phyloP scores from a whole-genome alignment of 2,329 filamentous ascomycete genomes.

The Claviceps quebecensis region DNA sequence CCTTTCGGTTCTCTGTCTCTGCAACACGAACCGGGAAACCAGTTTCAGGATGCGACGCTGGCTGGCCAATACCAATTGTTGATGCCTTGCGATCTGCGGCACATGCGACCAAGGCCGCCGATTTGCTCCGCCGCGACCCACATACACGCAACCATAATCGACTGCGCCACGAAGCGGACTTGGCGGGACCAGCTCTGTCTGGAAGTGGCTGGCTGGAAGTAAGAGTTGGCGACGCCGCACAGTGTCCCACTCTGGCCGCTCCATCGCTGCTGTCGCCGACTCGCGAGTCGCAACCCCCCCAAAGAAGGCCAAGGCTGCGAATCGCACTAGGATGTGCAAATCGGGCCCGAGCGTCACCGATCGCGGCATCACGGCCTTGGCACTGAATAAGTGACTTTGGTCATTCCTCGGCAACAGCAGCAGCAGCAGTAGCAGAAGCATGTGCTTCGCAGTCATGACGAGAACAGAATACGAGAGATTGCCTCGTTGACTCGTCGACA shows the following conservation, averaged over 20 bases:
- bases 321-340: neutral
- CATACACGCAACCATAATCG: neutral
- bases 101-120: neutral
- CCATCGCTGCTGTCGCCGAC: neutral
- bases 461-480: neutral
- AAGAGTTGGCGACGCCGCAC: neutral
- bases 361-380: neutral
- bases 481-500: neutral
- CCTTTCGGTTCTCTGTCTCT: neutral
- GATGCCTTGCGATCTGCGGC: neutral
- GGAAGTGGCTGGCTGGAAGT: neutral
- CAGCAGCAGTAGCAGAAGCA: neutral
- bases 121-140: constrained; percentile 8
- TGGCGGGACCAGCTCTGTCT: neutral
- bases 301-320: neutral
- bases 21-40: neutral
- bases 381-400: neutral
- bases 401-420: neutral
- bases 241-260: neutral
- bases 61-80: neutral
- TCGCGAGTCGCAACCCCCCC: neutral
- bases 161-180: neutral
- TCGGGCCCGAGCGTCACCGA: neutral
- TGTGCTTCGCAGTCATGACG: neutral
- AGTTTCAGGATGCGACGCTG: neutral